Percentiles rank a stretch among this genome's conserved stretches.
Conservation (phyloP, 2,329 filamentous ascomycete genomes). For the Aspergillus versicolor region DNA sequence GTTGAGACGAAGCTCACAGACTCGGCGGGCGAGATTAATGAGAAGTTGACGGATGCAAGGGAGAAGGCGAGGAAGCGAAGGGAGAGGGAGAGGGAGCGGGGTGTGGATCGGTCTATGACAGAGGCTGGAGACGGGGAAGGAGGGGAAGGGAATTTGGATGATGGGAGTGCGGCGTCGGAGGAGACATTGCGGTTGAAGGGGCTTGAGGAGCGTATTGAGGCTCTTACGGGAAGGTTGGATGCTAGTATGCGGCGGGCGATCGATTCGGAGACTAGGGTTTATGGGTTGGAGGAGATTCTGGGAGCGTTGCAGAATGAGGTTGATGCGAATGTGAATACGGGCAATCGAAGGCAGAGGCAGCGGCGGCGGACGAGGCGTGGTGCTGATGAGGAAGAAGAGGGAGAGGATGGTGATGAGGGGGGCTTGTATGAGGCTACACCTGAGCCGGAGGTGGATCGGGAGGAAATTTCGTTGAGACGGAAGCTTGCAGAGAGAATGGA, state of each 20-base stretch:
- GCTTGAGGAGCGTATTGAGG: slow-evolving; percentile 48
- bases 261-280: slow-evolving; percentile 53
- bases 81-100: slow-evolving; percentile 27
- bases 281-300: slow-evolving; percentile 46
- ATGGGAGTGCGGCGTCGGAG: slow-evolving; percentile 35
- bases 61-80: slow-evolving; percentile 37
- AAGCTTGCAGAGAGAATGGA: slow-evolving; percentile 36
- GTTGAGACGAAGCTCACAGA: slow-evolving; percentile 50
- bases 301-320: slow-evolving; percentile 43
- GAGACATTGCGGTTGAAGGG: slow-evolving; percentile 42
- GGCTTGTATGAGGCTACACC: slow-evolving; percentile 40
- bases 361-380: slow-evolving; percentile 20
- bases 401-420: slow-evolving; percentile 33
- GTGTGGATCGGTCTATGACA: slow-evolving; percentile 10
- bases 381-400: slow-evolving; percentile 20
- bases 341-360: slow-evolving; percentile 31
- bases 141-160: slow-evolving; percentile 23
- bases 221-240: slow-evolving; percentile 57
- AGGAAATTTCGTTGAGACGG: slow-evolving; percentile 31
- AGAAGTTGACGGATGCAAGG: slow-evolving; percentile 47
- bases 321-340: slow-evolving; percentile 24
- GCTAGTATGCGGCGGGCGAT: slow-evolving; percentile 57
- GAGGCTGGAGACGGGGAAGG: slow-evolving; percentile 22
- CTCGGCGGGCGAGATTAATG: slow-evolving; percentile 56
- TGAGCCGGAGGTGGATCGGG: slow-evolving; percentile 36